These are phyloP conservation scores for Diutina rugosa DNA, from an alignment of 1,139 yeast genomes.

Conservation along the genomic window DNA sequence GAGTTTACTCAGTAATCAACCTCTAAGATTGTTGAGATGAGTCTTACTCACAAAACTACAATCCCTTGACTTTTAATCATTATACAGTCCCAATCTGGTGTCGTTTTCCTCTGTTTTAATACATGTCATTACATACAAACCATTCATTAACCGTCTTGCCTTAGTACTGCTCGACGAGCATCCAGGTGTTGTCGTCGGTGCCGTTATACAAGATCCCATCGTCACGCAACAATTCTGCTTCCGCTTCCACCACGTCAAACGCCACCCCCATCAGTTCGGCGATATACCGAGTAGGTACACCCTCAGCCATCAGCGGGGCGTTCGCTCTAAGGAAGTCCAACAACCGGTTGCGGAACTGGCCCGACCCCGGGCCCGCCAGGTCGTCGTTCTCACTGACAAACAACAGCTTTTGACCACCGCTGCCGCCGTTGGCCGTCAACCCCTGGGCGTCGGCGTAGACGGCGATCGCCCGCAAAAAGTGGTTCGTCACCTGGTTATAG, in stretches of 20 bases:
- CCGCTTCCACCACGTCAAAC: slow-evolving; percentile 32
- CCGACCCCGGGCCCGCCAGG: neutral
- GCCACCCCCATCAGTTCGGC: slow-evolving; percentile 41
- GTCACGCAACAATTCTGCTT: slow-evolving; percentile 43
- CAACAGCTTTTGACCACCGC: slow-evolving; percentile 25
- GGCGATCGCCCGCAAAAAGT: slow-evolving; percentile 59
- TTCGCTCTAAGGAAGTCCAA: slow-evolving; percentile 26
- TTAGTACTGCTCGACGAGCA: neutral
- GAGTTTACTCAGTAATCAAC: too few relatives aligned
- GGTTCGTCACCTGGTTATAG: slow-evolving; percentile 67
- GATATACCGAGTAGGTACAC: slow-evolving; percentile 54
- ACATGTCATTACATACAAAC: neutral
- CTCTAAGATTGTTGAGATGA: too few relatives aligned
- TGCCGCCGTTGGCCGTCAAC: slow-evolving; percentile 6
- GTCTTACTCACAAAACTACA: too few relatives aligned
- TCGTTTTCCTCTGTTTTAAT: too few relatives aligned
- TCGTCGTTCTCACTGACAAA: slow-evolving; percentile 14
- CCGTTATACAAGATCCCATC: slow-evolving; percentile 58
- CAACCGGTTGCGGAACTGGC: neutral
- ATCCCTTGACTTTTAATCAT: too few relatives aligned
- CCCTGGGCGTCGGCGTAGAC: slow-evolving; percentile 44
- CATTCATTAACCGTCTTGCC: too few relatives aligned
- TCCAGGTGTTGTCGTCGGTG: slow-evolving; percentile 45
- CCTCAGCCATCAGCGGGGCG: slow-evolving; percentile 52
- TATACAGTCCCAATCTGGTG: too few relatives aligned